Conservation (phyloP, 202 grass and related monocot genomes). For the Panicum hallii region DNA sequence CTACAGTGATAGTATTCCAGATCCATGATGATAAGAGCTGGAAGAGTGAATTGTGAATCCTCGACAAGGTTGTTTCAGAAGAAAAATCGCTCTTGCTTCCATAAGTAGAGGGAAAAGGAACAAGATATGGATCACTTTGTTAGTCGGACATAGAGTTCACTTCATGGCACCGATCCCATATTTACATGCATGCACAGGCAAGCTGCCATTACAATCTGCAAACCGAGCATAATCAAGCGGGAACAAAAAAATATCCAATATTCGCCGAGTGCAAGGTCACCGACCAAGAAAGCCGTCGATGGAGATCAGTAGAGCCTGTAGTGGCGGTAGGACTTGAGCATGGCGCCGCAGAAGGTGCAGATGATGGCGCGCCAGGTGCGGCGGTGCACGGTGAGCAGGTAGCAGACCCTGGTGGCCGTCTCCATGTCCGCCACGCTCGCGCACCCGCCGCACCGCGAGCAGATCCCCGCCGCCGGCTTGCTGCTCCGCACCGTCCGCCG, state of each 20-base stretch:
- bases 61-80: background rate
- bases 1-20: too few species aligned
- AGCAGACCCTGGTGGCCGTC: slow-evolving; percentile 87
- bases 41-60: background rate
- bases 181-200: slow-evolving; percentile 36
- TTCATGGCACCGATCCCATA: background rate
- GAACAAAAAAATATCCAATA: slow-evolving; percentile 23
- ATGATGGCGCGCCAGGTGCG: slow-evolving; percentile 93
- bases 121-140: background rate
- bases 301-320: slow-evolving; percentile 51
- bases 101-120: background rate
- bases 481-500: slow-evolving; percentile 86
- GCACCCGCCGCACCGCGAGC: slow-evolving; percentile 89
- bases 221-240: background rate
- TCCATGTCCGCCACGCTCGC: slow-evolving; percentile 98
- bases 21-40: background rate
- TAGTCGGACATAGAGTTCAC: background rate
- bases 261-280: background rate
- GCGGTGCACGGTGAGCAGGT: slow-evolving; percentile 84
- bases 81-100: background rate
- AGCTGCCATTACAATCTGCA: slow-evolving; percentile 15
- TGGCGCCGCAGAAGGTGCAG: slow-evolving; percentile 97
- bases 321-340: slow-evolving; percentile 96
- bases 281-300: background rate
- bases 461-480: slow-evolving; percentile 97